Base-by-base conservation (phyloP, 371 early-diverging fungal species). In the Mucor sp. region DNA sequence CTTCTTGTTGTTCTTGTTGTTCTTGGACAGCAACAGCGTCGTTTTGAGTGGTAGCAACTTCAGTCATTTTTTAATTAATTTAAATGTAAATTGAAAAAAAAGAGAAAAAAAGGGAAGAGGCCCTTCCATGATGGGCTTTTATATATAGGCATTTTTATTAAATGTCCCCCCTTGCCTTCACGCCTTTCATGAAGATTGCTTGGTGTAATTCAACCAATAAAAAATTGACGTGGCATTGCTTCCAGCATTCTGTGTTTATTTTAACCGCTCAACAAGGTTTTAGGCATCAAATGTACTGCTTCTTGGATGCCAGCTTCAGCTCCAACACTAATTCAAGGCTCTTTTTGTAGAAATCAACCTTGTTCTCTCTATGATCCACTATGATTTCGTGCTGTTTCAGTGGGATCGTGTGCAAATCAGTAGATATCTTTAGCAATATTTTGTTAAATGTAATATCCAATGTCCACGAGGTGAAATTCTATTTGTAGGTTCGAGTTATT, bases 361-460 rank as follows among this genome's bases (percentile, higher is more conserved):
- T 57, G 30, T 76, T 76, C 1, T 28, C 19, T 11, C 21, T n/a
- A 56, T 65, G 28, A 27, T 37, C 63, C 21, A 50, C 50, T 8
- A 23, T 50, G 12, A 50, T 25, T 25, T 50, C 25, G 25, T 50
- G 50, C 21, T 50, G 50, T 50, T 50, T 50, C 23, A 50, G 21
- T 23, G 50, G 50, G 8, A 50, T 50, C 25, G 50, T 68, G 3
- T 59, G 28, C 1, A 68, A 35, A 9, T 60, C 64, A 17, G 55
- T 44, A 44, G 21, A 15, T 32, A 56, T n/a, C 23, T 50, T 62
- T 25, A 83, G 41, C 6, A 82, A 23, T 3, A 82, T 23, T n/a
- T 71, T 62, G 3, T 65, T 27, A 3, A 70, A 39, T 55, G 81
- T 77, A 4, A 86, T 70, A 63, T 82, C 80, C 15, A 84, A 32